Base-by-base conservation (phyloP, 106 monocot species). In the Dioscorea zingiberensis region DNA sequence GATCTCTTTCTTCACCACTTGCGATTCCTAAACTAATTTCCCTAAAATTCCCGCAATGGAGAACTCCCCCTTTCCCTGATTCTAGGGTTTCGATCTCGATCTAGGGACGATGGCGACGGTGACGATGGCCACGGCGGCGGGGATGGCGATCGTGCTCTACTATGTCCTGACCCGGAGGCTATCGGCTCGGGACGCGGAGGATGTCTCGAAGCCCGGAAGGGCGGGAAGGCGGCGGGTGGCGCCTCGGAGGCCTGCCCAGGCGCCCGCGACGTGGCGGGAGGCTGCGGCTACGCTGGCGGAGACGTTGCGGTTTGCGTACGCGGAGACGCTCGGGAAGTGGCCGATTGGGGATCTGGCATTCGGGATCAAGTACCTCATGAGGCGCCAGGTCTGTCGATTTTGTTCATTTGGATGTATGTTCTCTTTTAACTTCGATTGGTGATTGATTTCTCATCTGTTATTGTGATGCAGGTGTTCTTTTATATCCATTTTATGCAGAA, bases 241-340 rank as follows among this genome's bases (percentile, higher is more conserved):
- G 3, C 38, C 10, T 1, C 38, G 38, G 38, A 1, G 38, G 55
- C 89, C 81, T 18, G 71, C 59, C 16, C 85, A 85, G 65, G 71
- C 89, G 6, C 89, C 89, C 17, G 71, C 85, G 19, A 89, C 81
- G 63, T 89, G 89, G 89, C 58, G 76, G 64, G 89, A 89, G 68
- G 82, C 85, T 67, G 85, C 60, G 59, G 76, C 79, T 29, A 85
- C 85, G 49, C 72, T 88, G 59, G 68, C 84, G 3, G 84, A 81
- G 74, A 84, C 84, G 69, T 64, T 88, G 32, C 48, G 85, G 67
- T 89, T 89, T 58, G 81, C 85, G 15, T 89, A 89, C 67, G 63
- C 76, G 58, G 89, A 89, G 67, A 89, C 89, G 22, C 71, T 89
- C 1, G 85, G 89, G 21, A 89, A 82, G 76, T 89, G 89, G 88